Base-by-base conservation (phyloP, 495 filamentous ascomycete genomes). In the Haplographium delicatum region DNA sequence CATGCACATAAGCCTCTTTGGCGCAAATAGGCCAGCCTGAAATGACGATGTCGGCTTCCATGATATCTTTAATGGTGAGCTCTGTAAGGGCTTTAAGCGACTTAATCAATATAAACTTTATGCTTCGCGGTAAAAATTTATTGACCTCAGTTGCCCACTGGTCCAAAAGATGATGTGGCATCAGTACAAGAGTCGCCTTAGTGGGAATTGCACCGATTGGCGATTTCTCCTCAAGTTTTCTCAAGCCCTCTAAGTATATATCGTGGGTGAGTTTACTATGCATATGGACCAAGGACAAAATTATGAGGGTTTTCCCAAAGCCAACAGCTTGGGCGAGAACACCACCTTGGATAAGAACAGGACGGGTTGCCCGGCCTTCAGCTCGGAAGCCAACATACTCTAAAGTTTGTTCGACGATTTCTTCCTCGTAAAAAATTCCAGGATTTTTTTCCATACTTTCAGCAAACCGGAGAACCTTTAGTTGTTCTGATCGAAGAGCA, bases 231-330 rank as follows among this genome's bases (percentile, higher is more conserved):
- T 57, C 8, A 44, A 57, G 47, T 49, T 50, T 13, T 55, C 43
- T 19, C 5, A 11, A 28, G 38, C 27, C 5, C 31, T 13, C 5
- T 40, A n/a, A n/a, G 2, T 3, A 1, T n/a, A 4, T 44, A 44
- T n/a, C 7, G 1, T 44, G 5, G 1, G 40, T 27, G 4, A 53
- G 57, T 10, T 38, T 10, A 1, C 27, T 5, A 26, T n/a, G 19
- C 4, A 47, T 38, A 43, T 76, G 69, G 10, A 42, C 59, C 16
- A 93, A 64, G 0, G 74, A 85, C 7, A 94, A 71, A 1, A 74
- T 78, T n/a, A 81, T 73, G 3, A 85, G 78, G 0, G 89, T 95
- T 58, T 95, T 95, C 1, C 89, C 89, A 60, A 86, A 93, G 8
- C 85, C 86, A 34, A 89, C 83, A 44, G 87, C 73, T 53, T 91